Base-by-base conservation (phyloP, 257 asterid species). In the Cinchona pubescens region DNA sequence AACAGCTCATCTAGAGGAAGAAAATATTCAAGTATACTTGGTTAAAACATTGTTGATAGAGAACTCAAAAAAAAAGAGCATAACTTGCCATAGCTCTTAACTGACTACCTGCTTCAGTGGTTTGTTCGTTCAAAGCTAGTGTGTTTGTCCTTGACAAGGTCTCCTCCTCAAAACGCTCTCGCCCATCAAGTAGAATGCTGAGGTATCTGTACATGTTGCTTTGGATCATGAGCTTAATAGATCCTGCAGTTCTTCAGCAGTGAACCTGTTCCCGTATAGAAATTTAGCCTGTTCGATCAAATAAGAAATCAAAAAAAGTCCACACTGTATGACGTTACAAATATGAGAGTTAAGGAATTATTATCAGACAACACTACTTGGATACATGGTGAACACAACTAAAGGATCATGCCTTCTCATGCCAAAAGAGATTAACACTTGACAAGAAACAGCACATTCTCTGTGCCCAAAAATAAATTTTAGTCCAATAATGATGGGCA, bases 91-190 rank as follows among this genome's bases (percentile, higher is more conserved):
- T 59, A 35, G 27, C 58, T 29, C 61, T 45, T 37, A 38, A 21
- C 7, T 12, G 9, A 29, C n/a, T 63, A 80, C 80, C 73, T 76
- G 83, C 70, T 83, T 83, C 88, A 66, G 83, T 51, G 69, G 67
- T 72, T 74, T 79, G 78, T 79, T 83, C 87, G 34, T 75, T 75
- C 45, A 76, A 76, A 74, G 59, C 66, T 69, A 63, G 79, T 46
- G 70, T 72, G 13, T 67, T 81, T 60, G 75, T 75, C 34, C 77
- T 84, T 71, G 83, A 86, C 49, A 94, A 30, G 55, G 87, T 88
- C 82, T 94, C 97, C 84, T 92, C 97, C 82, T 94, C 97, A 73
- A 94, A 94, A 64, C 90, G 97, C 83, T 94, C 98, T 19, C 98
- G 89, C n/a, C 95, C 97, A 68, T 94, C 98, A 32, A 94, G 98